Evolutionary conservation across 2,329 filamentous ascomycete species (phyloP).

Genomic region (Fusarium hostae): DNA sequence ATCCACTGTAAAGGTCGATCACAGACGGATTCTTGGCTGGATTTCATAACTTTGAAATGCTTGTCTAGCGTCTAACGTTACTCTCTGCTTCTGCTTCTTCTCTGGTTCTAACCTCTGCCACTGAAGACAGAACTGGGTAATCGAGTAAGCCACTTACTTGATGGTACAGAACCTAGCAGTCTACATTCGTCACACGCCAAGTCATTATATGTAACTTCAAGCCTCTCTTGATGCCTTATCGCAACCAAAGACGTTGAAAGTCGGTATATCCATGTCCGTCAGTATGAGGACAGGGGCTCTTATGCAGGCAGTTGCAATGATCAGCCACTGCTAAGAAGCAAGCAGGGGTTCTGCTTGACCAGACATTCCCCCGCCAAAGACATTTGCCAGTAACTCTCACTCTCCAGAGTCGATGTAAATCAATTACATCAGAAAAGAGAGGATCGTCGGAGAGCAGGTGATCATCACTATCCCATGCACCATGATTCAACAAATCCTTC

Average conservation of each 20-base stretch:
- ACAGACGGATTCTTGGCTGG: slow-evolving; percentile 8
- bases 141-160: neutral
- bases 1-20: slow-evolving; percentile 13
- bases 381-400: neutral
- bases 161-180: neutral
- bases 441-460: neutral
- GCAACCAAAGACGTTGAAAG: neutral
- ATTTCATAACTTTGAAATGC: slow-evolving; percentile 17
- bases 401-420: neutral
- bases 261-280: slow-evolving; percentile 2
- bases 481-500: slow-evolving; percentile 7
- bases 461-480: neutral
- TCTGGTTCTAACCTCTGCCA: neutral
- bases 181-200: neutral
- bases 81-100: neutral
- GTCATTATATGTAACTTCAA: neutral
- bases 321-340: slow-evolving; percentile 1
- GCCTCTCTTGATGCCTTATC: neutral
- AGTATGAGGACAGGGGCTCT: neutral
- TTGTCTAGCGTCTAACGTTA: neutral
- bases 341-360: slow-evolving; percentile 11
- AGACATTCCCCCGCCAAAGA: slow-evolving; percentile 9
- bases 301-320: neutral
- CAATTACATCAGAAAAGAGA: neutral
- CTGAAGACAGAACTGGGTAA: neutral